Evolutionary conservation across 768 basidiomycete genomes (phyloP).

Genomic region (Leccinum incarnatum): DNA sequence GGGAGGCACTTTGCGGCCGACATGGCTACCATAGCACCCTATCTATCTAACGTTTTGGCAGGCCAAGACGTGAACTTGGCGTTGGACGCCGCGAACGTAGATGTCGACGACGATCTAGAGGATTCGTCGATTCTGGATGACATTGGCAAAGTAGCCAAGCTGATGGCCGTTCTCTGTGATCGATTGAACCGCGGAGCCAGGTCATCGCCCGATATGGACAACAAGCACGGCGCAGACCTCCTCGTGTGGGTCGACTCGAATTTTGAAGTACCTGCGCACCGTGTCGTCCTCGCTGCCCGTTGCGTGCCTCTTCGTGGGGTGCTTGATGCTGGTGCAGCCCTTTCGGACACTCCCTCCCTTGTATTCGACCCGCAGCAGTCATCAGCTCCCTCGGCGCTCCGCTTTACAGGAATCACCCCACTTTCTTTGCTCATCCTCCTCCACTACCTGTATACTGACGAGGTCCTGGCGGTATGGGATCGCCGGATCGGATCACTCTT

Average conservation of each 20-base stretch:
- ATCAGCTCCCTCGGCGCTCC: slow-evolving; percentile 8
- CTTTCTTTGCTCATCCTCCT: slow-evolving; percentile 73
- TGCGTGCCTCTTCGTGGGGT: slow-evolving; percentile 44
- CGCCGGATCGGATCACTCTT: slow-evolving; percentile 52
- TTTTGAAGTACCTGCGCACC: slow-evolving; percentile 58
- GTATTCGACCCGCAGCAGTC: slow-evolving; percentile 14
- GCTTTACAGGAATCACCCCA: slow-evolving; percentile 55
- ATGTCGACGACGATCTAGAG: slow-evolving; percentile 37
- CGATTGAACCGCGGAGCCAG: background rate
- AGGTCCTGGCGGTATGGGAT: slow-evolving; percentile 83
- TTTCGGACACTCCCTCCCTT: slow-evolving; percentile 34
- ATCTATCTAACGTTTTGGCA: slow-evolving; percentile 18
- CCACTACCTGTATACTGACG: slow-evolving; percentile 87
- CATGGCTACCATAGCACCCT: slow-evolving; percentile 65
- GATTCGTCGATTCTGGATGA: slow-evolving; percentile 38
- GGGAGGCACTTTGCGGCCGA: slow-evolving; percentile 66
- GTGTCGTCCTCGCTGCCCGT: slow-evolving; percentile 62
- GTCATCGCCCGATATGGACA: slow-evolving; percentile 4
- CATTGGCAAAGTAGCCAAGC: slow-evolving; percentile 29
- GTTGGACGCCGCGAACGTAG: slow-evolving; percentile 1
- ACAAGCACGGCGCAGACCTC: slow-evolving; percentile 62
- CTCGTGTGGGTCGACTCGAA: slow-evolving; percentile 45
- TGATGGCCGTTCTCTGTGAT: slow-evolving; percentile 15
- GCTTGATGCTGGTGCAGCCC: slow-evolving; percentile 34
- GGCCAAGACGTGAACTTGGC: background rate